These are phyloP conservation scores for Backusella parvicylindrica DNA, from an alignment of 192 early-diverging fungal species.

Conservation along the genomic window DNA sequence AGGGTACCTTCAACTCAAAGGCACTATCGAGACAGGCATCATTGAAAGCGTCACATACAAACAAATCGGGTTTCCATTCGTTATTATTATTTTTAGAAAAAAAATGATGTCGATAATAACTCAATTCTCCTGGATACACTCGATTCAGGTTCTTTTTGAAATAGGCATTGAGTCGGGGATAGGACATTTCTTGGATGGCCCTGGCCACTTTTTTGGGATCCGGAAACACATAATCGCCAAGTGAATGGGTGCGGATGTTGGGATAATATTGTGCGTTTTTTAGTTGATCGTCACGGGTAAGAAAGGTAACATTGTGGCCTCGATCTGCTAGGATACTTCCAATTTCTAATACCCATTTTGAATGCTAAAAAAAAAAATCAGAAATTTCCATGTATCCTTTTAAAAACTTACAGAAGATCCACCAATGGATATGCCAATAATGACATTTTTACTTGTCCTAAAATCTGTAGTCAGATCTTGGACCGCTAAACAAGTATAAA, in stretches of 20 bases:
- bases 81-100: background rate
- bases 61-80: background rate
- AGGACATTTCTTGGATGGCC: background rate
- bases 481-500: background rate
- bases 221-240: background rate
- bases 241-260: background rate
- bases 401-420: background rate
- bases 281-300: background rate
- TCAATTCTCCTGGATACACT: background rate
- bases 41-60: background rate
- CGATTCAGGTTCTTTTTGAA: background rate
- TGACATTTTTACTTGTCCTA: background rate
- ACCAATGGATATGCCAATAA: background rate
- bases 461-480: background rate
- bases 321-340: background rate
- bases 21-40: background rate
- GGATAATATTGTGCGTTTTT: background rate
- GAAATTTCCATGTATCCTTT: too few relatives aligned
- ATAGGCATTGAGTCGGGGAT: background rate
- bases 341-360: background rate
- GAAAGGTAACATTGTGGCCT: background rate
- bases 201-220: background rate
- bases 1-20: background rate
- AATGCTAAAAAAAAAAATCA: background rate
- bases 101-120: background rate